A percentile compares a stretch with the other conserved stretches of the same genome.
Conservation (phyloP, 2,329 filamentous ascomycete species). For the Arachnomyces sp. region DNA sequence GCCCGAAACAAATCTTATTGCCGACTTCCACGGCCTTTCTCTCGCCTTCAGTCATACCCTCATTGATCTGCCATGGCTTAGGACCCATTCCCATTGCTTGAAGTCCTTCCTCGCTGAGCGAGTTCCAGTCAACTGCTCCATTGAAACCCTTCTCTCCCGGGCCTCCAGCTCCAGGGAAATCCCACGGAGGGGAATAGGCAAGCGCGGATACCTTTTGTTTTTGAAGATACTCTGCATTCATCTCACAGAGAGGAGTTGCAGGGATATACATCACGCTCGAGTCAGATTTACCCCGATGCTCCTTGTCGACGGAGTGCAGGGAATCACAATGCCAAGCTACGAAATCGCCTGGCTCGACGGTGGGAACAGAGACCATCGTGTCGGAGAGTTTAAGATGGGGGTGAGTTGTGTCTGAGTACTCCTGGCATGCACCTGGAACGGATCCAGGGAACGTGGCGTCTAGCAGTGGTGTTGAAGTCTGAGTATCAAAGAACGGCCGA, state of each 20-base stretch:
- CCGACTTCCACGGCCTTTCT: constrained; percentile 44
- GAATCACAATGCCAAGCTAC: constrained; percentile 73
- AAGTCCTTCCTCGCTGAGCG: constrained; percentile 41
- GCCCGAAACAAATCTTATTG: constrained; percentile 48
- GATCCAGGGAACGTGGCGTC: constrained; percentile 59
- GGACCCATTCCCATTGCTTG: constrained; percentile 49
- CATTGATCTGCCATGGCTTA: constrained; percentile 42
- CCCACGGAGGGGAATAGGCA: constrained; percentile 58
- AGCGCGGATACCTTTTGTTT: constrained; percentile 66
- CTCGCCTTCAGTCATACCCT: constrained; percentile 44
- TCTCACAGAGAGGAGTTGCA: constrained; percentile 69
- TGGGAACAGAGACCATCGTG: constrained; percentile 66
- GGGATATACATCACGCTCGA: constrained; percentile 87
- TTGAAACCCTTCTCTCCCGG: constrained; percentile 34
- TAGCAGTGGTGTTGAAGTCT: constrained; percentile 35
- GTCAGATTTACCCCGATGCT: constrained; percentile 64
- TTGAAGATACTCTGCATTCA: constrained; percentile 63
- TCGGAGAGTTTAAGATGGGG: constrained; percentile 60
- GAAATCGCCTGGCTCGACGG: constrained; percentile 64
- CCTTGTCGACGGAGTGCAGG: constrained; percentile 76
- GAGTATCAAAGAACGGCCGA: constrained; percentile 69
- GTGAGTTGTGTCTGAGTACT: constrained; percentile 57
- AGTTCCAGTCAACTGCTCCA: constrained; percentile 31
- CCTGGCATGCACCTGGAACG: constrained; percentile 60
- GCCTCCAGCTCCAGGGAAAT: constrained; percentile 56